Base-by-base conservation (phyloP, 2,329 filamentous ascomycete genomes). In the Cladorrhinum sp. region DNA sequence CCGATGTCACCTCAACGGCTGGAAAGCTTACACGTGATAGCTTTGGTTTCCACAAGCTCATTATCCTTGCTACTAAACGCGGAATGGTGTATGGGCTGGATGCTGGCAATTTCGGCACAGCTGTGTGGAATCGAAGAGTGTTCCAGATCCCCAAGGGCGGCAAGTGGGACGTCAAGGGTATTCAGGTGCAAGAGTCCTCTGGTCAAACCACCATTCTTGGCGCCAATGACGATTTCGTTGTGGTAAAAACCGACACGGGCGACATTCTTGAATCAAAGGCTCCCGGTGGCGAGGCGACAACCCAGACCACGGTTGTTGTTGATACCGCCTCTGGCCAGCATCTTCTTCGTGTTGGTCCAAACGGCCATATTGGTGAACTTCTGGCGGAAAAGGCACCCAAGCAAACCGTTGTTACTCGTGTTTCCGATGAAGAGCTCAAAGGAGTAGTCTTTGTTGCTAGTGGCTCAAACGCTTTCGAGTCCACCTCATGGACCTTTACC, bases 41-140 rank as follows among this genome's bases (percentile, higher is more conserved):
- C 41, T 98, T 98, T 73, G 93, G 93, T 3, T 93, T 97, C 75
- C 88, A 91, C 73, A 96, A 96, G 75, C 78, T 93, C 29, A 84
- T 93, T 5, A 80, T 97, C 60, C 79, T 96, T 55, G 92, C 89
- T 5, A 96, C 93, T 1, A 82, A 85, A 58, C 87, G 86, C 59
- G 93, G 93, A 13, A 87, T 90, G 65, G 77, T 98, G 18, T 89
- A 93, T 66, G 91, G 88, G 2, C 78, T 99, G 20, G 88, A 96
- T 73, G 85, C 88, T 32, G 91, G 87, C 23, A 87, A 87, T 61
- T 81, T 88, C 12, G 92, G 92, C 3, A 81, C 81, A 36, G 78
- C 96, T 9, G 75, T 90, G 18, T 98, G 95, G 95, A 88, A 85
- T 50, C 79, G 83, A 51, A 82, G 88, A 64, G 84, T 86, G 0